Percentiles rank a stretch among this genome's conserved stretches.
phyloP scores from a whole-genome alignment of 139 green algal genomes.

The Auxenochlorella pyrenoidosa region DNA sequence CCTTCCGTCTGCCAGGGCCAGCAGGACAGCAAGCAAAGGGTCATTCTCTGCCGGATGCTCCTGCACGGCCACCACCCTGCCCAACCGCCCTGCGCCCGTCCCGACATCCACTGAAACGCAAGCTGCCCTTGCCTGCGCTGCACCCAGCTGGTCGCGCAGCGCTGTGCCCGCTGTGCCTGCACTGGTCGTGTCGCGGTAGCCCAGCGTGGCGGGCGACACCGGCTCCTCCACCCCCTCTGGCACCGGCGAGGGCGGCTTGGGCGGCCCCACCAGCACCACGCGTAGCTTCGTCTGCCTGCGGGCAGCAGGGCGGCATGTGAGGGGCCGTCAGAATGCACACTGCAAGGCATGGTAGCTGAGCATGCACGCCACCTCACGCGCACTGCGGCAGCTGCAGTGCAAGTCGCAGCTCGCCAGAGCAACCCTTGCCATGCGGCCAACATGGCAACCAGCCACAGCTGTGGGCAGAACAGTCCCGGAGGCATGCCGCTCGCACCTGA shows the following conservation, averaged over 20 bases:
- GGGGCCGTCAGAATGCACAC: neutral
- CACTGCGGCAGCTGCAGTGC: too few relatives aligned
- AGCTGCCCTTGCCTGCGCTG: neutral
- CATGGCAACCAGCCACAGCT: neutral
- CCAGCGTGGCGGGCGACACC: neutral
- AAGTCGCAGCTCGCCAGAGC: too few relatives aligned
- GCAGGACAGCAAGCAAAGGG: too few relatives aligned
- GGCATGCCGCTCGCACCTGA: slow-evolving; percentile 28
- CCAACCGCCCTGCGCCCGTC: too few relatives aligned
- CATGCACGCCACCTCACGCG: too few relatives aligned
- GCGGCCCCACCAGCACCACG: slow-evolving; percentile 66
- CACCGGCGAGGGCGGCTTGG: slow-evolving; percentile 73
- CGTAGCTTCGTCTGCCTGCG: slow-evolving; percentile 72
- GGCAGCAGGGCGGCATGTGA: neutral
- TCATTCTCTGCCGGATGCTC: too few relatives aligned
- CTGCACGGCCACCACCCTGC: too few relatives aligned
- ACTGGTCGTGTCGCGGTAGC: neutral
- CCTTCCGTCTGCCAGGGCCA: too few relatives aligned
- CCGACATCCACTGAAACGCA: neutral
- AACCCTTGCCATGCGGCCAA: too few relatives aligned
- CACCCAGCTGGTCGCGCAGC: slow-evolving; percentile 21
- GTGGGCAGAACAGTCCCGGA: neutral
- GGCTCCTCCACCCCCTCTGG: slow-evolving; percentile 19
- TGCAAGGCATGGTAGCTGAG: too few relatives aligned
- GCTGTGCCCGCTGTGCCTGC: neutral